phyloP scores from a whole-genome alignment of 148 eudicot genomes.

The Silene conica region DNA sequence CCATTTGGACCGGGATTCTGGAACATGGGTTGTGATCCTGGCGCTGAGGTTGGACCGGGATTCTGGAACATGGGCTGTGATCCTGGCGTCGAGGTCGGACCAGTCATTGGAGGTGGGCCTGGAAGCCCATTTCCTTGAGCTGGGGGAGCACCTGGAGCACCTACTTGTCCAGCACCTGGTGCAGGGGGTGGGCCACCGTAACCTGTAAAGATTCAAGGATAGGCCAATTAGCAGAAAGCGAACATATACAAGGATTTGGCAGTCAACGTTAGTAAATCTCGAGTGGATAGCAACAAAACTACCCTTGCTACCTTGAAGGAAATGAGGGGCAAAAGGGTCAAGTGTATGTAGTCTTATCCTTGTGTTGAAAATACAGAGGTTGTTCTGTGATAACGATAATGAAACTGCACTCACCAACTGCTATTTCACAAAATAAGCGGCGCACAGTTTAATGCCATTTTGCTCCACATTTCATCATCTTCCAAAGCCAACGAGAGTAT shows the following conservation, averaged over 20 bases:
- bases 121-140: slow-evolving; percentile 38
- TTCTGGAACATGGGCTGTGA: background rate
- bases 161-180: slow-evolving; percentile 45
- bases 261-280: background rate
- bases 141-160: slow-evolving; percentile 51
- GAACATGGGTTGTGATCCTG: slow-evolving; percentile 23
- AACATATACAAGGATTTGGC: background rate
- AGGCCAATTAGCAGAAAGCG: background rate
- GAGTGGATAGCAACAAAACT: background rate
- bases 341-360: too few species aligned
- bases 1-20: slow-evolving; percentile 27
- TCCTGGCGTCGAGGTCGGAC: slow-evolving; percentile 38
- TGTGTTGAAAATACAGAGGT: too few species aligned
- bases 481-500: background rate
- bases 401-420: too few species aligned
- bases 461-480: background rate
- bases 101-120: slow-evolving; percentile 38
- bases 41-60: slow-evolving; percentile 30
- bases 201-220: slow-evolving; percentile 26
- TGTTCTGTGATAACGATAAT: too few species aligned
- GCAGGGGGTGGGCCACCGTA: slow-evolving; percentile 42
- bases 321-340: too few species aligned
- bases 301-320: background rate
- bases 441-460: background rate
- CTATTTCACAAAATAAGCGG: too few species aligned